Percentiles rank a stretch among this genome's conserved stretches.
Conservation (phyloP, 495 filamentous ascomycete genomes). For the Neurospora sp. region DNA sequence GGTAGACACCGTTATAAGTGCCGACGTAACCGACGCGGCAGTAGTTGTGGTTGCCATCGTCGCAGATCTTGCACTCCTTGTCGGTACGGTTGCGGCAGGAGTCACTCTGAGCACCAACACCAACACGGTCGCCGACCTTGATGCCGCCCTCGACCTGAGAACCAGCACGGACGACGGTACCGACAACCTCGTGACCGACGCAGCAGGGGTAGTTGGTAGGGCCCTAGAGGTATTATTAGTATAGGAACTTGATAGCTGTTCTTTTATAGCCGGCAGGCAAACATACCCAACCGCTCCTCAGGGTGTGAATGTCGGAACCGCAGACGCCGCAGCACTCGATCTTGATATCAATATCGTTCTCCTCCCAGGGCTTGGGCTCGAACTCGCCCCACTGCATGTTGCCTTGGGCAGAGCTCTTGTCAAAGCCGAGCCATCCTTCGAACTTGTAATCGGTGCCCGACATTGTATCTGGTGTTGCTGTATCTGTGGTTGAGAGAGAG, state of each 20-base stretch:
- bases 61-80: slow-evolving; percentile 61
- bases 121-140: slow-evolving; percentile 73
- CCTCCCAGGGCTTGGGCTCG: slow-evolving; percentile 67
- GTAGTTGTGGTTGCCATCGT: slow-evolving; percentile 52
- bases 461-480: slow-evolving; percentile 8
- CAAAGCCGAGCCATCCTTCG: slow-evolving; percentile 71
- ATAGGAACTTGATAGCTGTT: not conserved
- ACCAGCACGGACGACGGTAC: slow-evolving; percentile 62
- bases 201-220: slow-evolving; percentile 60
- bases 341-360: slow-evolving; percentile 68
- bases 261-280: too few species aligned
- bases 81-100: slow-evolving; percentile 48
- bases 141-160: slow-evolving; percentile 42
- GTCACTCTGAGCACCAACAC: slow-evolving; percentile 69
- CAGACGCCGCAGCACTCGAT: slow-evolving; percentile 81
- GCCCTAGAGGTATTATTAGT: slow-evolving; percentile 21
- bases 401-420: slow-evolving; percentile 47
- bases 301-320: slow-evolving; percentile 66
- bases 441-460: slow-evolving; percentile 42
- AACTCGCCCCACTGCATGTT: slow-evolving; percentile 65
- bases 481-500: not conserved
- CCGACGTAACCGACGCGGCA: slow-evolving; percentile 46
- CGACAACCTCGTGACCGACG: slow-evolving; percentile 82
- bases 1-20: slow-evolving; percentile 63
- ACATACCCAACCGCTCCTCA: slow-evolving; percentile 59